These are phyloP conservation scores for Pouteria campechiana DNA, from an alignment of 179 eudicot genomes.

Conservation along the genomic window DNA sequence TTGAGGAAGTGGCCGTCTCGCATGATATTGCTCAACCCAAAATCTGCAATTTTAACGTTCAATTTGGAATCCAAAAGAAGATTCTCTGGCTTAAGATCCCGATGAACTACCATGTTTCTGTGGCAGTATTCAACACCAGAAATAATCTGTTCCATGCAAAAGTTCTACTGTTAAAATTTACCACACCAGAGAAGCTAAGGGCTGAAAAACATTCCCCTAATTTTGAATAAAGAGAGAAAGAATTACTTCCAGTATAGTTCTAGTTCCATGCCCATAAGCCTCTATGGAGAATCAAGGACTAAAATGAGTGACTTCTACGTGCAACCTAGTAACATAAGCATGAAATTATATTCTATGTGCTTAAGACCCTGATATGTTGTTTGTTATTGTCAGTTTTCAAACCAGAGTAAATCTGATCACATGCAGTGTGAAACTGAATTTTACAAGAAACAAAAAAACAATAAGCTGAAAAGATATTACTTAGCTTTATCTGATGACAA, in stretches of 20 bases:
- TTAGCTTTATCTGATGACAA: too few relatives aligned
- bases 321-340: too few relatives aligned
- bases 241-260: background rate
- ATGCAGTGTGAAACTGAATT: too few relatives aligned
- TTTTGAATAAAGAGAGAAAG: background rate
- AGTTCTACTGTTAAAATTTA: background rate
- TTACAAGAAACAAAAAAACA: too few relatives aligned
- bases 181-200: background rate
- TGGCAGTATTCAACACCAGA: constrained; percentile 99
- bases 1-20: constrained; percentile 93
- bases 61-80: constrained; percentile 80
- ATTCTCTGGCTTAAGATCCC: constrained; percentile 96
- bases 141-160: constrained; percentile 56
- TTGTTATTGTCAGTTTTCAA: too few relatives aligned
- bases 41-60: constrained; percentile 92
- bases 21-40: constrained; percentile 95
- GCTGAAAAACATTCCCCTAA: background rate
- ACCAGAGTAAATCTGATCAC: too few relatives aligned
- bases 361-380: too few relatives aligned
- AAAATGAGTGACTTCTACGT: too few relatives aligned
- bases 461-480: too few relatives aligned
- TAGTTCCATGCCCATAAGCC: too few relatives aligned
- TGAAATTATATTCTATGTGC: too few relatives aligned
- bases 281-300: too few relatives aligned
- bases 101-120: constrained; percentile 94